A percentile compares a stretch with the other conserved stretches of the same genome.
Conservation (phyloP, 2,329 filamentous ascomycete species). For the Colletotrichum kahawae region DNA sequence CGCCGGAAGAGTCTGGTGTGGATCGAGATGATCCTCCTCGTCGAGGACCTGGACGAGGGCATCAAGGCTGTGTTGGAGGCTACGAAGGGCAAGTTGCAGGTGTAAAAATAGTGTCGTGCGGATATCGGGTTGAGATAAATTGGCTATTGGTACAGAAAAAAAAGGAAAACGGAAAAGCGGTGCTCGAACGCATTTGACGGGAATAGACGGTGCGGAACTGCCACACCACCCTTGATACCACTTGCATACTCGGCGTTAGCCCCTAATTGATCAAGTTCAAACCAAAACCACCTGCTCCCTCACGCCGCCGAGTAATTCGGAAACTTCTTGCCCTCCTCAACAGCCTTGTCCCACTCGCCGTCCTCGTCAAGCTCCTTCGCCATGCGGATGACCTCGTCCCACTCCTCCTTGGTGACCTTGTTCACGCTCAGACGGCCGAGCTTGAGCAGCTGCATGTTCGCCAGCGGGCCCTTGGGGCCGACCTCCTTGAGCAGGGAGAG, state of each 20-base stretch:
- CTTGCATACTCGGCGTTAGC: constrained; percentile 7
- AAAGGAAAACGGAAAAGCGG: background rate
- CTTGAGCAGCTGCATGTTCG: constrained; percentile 79
- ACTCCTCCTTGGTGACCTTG: constrained; percentile 68
- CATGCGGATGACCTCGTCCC: constrained; percentile 44
- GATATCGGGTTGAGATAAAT: background rate
- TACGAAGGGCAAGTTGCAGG: constrained; percentile 43
- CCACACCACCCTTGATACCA: constrained; percentile 13
- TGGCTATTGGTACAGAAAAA: background rate
- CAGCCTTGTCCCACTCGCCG: constrained; percentile 9
- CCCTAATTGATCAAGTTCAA: constrained; percentile 5
- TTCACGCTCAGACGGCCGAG: constrained; percentile 62
- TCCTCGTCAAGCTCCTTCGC: constrained; percentile 15
- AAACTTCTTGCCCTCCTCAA: constrained; percentile 14
- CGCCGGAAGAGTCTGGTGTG: constrained; percentile 55
- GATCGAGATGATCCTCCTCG: constrained; percentile 57
- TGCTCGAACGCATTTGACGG: constrained; percentile 1
- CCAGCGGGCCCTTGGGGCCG: constrained; percentile 63
- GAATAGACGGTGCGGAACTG: constrained; percentile 11
- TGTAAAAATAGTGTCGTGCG: background rate
- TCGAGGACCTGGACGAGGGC: constrained; percentile 58
- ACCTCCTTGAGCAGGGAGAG: constrained; percentile 78
- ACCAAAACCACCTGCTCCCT: background rate
- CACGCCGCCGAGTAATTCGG: constrained; percentile 10
- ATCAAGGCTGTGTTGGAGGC: constrained; percentile 61